These are phyloP conservation scores for Musa balbisiana DNA, from an alignment of 202 grass and related monocot genomes.

Conservation along the genomic window DNA sequence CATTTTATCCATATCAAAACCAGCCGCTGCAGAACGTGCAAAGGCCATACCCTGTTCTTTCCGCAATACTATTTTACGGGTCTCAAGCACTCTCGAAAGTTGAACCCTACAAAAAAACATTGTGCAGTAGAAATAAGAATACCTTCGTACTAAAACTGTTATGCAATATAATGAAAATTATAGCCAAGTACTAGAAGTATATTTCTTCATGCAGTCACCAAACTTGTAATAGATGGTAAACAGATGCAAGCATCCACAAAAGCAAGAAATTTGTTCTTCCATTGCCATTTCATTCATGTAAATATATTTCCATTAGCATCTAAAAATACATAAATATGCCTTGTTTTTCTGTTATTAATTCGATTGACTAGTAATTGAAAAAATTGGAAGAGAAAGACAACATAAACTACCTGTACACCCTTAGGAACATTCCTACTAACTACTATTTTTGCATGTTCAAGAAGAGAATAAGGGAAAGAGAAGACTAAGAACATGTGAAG, in stretches of 20 bases:
- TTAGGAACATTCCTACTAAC: background rate
- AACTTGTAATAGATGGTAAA: background rate
- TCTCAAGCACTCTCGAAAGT: conserved; percentile 76
- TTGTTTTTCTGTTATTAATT: background rate
- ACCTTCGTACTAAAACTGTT: background rate
- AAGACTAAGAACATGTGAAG: conserved; percentile 3
- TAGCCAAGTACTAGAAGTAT: background rate
- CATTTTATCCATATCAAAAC: conserved; percentile 85
- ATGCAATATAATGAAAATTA: background rate
- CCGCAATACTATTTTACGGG: conserved; percentile 63
- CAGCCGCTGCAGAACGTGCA: conserved; percentile 75
- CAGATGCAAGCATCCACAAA: background rate
- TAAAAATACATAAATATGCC: background rate
- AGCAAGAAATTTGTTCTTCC: background rate
- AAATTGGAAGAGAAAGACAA: background rate
- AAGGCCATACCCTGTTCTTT: conserved; percentile 99
- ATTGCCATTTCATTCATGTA: background rate
- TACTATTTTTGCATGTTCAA: conserved; percentile 5
- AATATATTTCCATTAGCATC: background rate
- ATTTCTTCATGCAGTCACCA: background rate
- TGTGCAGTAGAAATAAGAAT: background rate
- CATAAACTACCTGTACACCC: background rate
- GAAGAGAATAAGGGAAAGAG: background rate
- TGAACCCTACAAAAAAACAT: conserved; percentile 62
- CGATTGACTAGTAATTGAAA: background rate